These are phyloP conservation scores for Myriosclerotinia curreyana DNA, from an alignment of 2,329 filamentous ascomycete species.

Conservation along the genomic window DNA sequence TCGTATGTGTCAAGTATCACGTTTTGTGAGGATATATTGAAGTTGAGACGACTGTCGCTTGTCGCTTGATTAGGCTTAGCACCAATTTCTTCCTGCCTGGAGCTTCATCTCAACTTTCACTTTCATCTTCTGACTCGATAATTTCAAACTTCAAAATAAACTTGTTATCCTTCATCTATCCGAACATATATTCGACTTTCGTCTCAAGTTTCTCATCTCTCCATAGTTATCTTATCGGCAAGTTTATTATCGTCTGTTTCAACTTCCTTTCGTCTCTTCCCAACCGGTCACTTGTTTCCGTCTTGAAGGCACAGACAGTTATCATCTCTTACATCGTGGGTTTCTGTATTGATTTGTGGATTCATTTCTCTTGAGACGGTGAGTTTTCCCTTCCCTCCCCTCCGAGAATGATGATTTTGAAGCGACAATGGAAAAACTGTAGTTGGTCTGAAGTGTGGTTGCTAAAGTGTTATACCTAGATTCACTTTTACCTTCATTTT, in stretches of 20 bases:
- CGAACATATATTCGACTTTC: not conserved
- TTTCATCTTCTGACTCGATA: not conserved
- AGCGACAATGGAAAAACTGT: not conserved
- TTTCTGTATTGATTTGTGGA: not conserved
- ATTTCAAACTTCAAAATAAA: not conserved
- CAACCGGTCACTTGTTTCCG: not conserved
- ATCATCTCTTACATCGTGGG: not conserved
- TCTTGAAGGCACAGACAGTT: not conserved
- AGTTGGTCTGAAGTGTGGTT: not conserved
- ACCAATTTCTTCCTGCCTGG: not conserved
- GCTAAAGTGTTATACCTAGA: constrained; percentile 5
- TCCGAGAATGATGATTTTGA: not conserved
- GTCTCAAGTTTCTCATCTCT: not conserved
- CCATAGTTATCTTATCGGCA: not conserved
- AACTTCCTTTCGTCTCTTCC: not conserved
- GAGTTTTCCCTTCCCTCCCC: not conserved
- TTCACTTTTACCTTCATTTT: not conserved
- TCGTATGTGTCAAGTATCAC: accelerated
- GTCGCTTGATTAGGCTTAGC: constrained; percentile 5
- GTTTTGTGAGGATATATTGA: not conserved
- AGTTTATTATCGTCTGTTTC: not conserved
- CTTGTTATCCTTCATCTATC: not conserved
- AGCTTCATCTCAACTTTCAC: constrained; percentile 1
- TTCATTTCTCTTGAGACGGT: not conserved
- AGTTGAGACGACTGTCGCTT: not conserved